Base-by-base conservation (phyloP, 495 filamentous ascomycete genomes). In the Daldinia caldariorum region DNA sequence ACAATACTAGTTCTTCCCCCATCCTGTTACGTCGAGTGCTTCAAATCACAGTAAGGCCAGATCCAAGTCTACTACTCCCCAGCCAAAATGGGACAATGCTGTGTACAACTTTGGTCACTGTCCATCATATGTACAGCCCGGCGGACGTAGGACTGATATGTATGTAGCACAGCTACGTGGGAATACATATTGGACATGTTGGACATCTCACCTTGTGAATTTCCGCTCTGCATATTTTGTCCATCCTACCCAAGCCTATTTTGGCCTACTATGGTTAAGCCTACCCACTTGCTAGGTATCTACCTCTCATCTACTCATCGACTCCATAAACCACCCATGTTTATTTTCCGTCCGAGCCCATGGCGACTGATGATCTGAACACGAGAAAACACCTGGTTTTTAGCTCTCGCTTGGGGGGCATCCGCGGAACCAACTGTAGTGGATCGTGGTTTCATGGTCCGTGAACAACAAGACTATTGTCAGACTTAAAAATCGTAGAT, bases 41-140 rank as follows among this genome's bases (percentile, higher is more conserved):
- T 72, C 64, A 63, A 72, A 62, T 62, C 61, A 41, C 55, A 58
- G 49, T 55, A 60, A 63, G 56, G 60, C 53, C 54, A 72, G 60
- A 65, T 68, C 68, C 64, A 37, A 45, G 59, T 65, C 56, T 65
- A 50, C 58, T 26, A 26, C 26, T 61, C 65, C 55, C 51, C 37
- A 66, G 34, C 70, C 61, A 14, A 68, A 72, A 64, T 14, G 37
- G 64, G 69, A 51, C 49, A 72, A 51, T 26, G 64, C 61, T 68
- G 37, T 43, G 61, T 65, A 68, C 43, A 8, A 8, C 8, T 20
- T 20, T 47, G 3, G 41, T 45, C 41, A 16, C 41, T 45, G 41
- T 22, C 43, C 43, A 47, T 47, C 9, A 10, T 35, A 47, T 9
- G 18, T 20, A 22, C 43, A 12, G 43, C 43, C 43, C 12, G 18